Conservation (phyloP, 176 grass and related monocot species). For the Musa schizocarpa region DNA sequence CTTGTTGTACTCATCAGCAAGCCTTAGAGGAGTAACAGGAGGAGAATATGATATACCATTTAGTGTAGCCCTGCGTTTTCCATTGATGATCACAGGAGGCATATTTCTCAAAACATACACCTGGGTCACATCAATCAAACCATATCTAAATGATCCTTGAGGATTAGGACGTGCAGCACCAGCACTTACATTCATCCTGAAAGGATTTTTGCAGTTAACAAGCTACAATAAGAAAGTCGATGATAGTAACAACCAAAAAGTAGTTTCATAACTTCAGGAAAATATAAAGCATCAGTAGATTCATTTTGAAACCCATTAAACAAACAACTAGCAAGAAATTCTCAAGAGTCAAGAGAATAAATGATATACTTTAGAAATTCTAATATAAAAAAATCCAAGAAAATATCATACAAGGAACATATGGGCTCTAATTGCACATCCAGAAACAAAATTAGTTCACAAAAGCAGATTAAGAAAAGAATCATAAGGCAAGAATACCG, state of each 20-base stretch:
- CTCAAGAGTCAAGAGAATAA: too few species aligned
- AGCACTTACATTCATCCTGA: conserved; percentile 11
- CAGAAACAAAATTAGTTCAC: neutral
- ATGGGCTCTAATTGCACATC: neutral
- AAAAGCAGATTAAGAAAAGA: neutral
- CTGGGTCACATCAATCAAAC: conserved; percentile 10
- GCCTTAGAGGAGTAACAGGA: conserved; percentile 4
- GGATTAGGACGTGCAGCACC: conserved; percentile 18
- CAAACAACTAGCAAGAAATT: too few species aligned
- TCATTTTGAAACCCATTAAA: too few species aligned
- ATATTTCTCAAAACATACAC: conserved; percentile 17
- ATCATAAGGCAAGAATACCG: neutral
- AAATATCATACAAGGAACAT: neutral
- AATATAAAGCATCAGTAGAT: too few species aligned
- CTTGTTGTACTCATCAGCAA: conserved; percentile 1
- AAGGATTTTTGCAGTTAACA: neutral
- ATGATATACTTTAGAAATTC: neutral
- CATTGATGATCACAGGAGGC: conserved; percentile 14
- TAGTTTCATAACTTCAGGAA: neutral
- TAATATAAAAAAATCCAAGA: neutral
- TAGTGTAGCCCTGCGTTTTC: neutral
- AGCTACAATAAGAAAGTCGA: neutral
- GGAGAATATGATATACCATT: conserved; percentile 16
- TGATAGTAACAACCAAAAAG: neutral
- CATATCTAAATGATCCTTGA: conserved; percentile 16